Conservation (phyloP, 2,329 filamentous ascomycete genomes). For the Hawksworthiomyces lignivorus region DNA sequence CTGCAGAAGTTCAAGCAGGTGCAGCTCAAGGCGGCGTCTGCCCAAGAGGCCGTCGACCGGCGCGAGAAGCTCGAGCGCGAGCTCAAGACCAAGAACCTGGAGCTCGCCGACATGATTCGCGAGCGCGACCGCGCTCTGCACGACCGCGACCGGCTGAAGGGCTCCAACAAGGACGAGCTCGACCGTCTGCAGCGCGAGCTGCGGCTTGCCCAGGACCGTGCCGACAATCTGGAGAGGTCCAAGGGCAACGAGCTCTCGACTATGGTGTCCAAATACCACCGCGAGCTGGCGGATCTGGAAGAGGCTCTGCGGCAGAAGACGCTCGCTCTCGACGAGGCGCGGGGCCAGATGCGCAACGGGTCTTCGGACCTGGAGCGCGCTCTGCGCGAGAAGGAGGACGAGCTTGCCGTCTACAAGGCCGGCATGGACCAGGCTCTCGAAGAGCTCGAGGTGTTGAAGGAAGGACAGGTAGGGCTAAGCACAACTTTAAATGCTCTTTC, state of each 20-base stretch:
- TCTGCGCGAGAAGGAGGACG: conserved; percentile 90
- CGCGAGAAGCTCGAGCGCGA: conserved; percentile 94
- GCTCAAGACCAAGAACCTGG: conserved; percentile 99
- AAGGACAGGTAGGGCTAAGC: conserved; percentile 52
- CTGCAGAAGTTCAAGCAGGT: conserved; percentile 94
- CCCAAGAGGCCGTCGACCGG: conserved; percentile 90
- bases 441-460: conserved; percentile 81
- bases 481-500: too few species aligned
- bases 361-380: conserved; percentile 79
- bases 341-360: conserved; percentile 69
- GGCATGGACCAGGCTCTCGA: conserved; percentile 95
- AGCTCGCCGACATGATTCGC: conserved; percentile 96
- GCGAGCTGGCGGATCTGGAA: conserved; percentile 94
- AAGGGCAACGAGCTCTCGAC: conserved; percentile 94
- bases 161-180: conserved; percentile 83
- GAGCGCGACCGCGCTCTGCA: conserved; percentile 90
- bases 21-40: conserved; percentile 92
- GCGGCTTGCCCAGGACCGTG: conserved; percentile 81
- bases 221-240: conserved; percentile 82
- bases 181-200: conserved; percentile 94
- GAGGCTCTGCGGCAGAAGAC: conserved; percentile 86
- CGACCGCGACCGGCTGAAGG: conserved; percentile 80
- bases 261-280: conserved; percentile 91
- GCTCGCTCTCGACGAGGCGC: conserved; percentile 74
- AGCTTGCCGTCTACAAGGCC: conserved; percentile 95